These are phyloP conservation scores for Roridomyces roridus DNA, from an alignment of 768 basidiomycete genomes.

Conservation along the genomic window DNA sequence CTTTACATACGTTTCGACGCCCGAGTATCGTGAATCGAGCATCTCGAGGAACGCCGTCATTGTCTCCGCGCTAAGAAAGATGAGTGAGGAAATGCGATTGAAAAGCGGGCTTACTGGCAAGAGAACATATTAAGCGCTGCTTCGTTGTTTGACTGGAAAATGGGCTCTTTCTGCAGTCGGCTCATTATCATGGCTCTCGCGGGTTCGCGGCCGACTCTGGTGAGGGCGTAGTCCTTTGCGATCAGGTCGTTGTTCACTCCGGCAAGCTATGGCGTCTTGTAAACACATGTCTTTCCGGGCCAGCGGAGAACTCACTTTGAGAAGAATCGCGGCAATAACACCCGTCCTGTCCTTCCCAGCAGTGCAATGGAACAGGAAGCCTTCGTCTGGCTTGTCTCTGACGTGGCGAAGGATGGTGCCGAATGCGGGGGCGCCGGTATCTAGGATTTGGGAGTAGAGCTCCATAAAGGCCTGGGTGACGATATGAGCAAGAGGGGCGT, in stretches of 20 bases:
- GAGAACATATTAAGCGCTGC: constrained; percentile 86
- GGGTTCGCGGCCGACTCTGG: constrained; percentile 81
- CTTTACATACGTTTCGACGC: constrained; percentile 68
- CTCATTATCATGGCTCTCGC: constrained; percentile 72
- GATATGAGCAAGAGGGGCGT: background rate
- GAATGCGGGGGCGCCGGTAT: constrained; percentile 72
- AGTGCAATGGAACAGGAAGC: constrained; percentile 80
- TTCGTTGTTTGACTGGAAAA: constrained; percentile 75
- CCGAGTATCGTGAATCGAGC: constrained; percentile 68
- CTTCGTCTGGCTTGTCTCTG: constrained; percentile 68
- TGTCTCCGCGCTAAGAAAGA: constrained; percentile 57
- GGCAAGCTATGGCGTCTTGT: constrained; percentile 64
- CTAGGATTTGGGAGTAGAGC: constrained; percentile 77
- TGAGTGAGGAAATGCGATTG: constrained; percentile 7
- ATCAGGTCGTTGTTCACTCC: constrained; percentile 71
- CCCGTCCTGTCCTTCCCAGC: constrained; percentile 89
- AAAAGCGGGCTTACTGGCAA: constrained; percentile 60
- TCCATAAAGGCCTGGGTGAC: constrained; percentile 77
- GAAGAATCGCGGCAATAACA: constrained; percentile 71
- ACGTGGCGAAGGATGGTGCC: constrained; percentile 77
- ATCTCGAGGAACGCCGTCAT: constrained; percentile 76
- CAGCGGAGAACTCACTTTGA: constrained; percentile 63
- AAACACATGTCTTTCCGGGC: too few species aligned
- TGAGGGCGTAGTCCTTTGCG: constrained; percentile 78
- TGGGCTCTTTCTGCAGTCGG: constrained; percentile 70